Evolutionary conservation across 768 basidiomycete species (phyloP).

Genomic region (Suillus americanus): DNA sequence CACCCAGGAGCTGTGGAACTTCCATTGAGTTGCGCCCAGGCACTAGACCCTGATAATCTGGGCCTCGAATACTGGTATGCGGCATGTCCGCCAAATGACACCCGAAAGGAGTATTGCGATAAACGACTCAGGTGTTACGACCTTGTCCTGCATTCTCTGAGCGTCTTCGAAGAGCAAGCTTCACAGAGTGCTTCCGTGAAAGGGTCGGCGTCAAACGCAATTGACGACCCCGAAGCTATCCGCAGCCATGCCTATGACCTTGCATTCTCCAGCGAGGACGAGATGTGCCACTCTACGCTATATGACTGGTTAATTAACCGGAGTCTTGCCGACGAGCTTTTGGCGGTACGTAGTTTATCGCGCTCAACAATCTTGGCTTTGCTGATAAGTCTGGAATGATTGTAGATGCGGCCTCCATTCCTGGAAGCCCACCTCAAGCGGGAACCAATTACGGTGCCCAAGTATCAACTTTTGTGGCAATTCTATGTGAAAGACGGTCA

Average conservation of each 20-base stretch:
- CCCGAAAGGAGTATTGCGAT: constrained; percentile 56
- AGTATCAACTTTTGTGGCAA: constrained; percentile 92
- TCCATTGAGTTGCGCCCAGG: constrained; percentile 78
- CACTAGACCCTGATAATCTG: constrained; percentile 72
- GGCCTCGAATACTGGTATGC: constrained; percentile 78
- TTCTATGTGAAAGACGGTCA: constrained; percentile 94
- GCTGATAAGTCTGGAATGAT: constrained; percentile 12
- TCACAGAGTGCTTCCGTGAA: constrained; percentile 25
- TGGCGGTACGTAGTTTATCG: constrained; percentile 64
- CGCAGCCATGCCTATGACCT: constrained; percentile 83
- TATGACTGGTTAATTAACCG: constrained; percentile 92
- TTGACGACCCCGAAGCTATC: constrained; percentile 66
- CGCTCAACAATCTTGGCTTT: constrained; percentile 5
- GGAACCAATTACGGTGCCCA: constrained; percentile 76
- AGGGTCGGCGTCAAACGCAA: constrained; percentile 21
- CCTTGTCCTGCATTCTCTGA: constrained; percentile 78
- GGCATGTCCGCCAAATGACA: constrained; percentile 57
- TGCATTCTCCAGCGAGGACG: constrained; percentile 82
- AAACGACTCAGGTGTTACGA: constrained; percentile 75
- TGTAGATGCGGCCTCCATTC: constrained; percentile 80
- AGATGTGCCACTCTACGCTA: constrained; percentile 90
- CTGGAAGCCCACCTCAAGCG: constrained; percentile 86
- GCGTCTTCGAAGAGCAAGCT: constrained; percentile 72
- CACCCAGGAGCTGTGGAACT: constrained; percentile 76
- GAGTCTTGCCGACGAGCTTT: constrained; percentile 80